phyloP scores from a whole-genome alignment of 2,329 filamentous ascomycete genomes.

The Cordyceps pruinosa region DNA sequence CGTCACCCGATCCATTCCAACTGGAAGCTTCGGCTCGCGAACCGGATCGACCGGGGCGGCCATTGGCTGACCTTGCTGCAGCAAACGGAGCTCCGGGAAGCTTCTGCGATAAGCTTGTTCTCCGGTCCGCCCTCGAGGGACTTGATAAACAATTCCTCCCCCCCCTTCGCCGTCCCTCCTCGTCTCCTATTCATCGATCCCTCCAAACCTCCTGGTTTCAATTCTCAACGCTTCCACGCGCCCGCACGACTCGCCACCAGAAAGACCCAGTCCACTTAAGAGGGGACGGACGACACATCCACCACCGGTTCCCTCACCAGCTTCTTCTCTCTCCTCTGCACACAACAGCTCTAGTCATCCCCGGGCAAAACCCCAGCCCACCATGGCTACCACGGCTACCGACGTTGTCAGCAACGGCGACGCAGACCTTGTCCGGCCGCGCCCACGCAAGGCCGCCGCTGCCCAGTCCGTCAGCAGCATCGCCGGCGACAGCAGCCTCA shows the following conservation, averaged over 20 bases:
- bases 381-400: constrained; percentile 23
- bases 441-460: constrained; percentile 38
- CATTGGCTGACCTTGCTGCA: neutral
- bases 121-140: neutral
- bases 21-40: neutral
- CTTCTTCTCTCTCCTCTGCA: too few relatives aligned
- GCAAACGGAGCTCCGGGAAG: constrained; percentile 1
- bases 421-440: constrained; percentile 36
- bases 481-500: constrained; percentile 27
- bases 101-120: neutral
- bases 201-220: neutral
- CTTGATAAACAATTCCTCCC: neutral
- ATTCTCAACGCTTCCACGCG: neutral
- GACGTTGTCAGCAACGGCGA: constrained; percentile 30
- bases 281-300: neutral
- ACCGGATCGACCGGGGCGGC: constrained; percentile 3
- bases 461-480: constrained; percentile 30
- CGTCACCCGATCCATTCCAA: neutral
- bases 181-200: neutral
- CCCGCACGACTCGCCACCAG: neutral
- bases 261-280: neutral
- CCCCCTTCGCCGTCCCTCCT: neutral
- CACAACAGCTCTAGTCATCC: too few relatives aligned
- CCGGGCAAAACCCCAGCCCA: neutral
- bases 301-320: neutral